A percentile compares a stretch with the other conserved stretches of the same genome.
Conservation (phyloP, 2,329 filamentous ascomycete genomes). For the Teratosphaeria zuluensis region DNA sequence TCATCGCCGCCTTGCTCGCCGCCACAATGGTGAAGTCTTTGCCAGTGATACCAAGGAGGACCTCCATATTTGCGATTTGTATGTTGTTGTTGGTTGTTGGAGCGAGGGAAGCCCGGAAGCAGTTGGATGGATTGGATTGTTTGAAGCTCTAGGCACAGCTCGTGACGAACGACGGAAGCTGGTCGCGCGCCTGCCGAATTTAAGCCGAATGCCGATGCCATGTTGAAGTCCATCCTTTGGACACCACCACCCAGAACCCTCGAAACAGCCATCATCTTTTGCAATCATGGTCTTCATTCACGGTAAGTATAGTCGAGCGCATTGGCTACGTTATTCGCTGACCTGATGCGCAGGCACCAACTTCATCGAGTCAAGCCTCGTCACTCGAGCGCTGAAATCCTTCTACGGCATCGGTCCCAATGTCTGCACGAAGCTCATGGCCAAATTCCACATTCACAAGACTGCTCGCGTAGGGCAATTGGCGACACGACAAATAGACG, state of each 20-base stretch:
- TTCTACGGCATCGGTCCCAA: conserved; percentile 79
- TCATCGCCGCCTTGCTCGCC: conserved; percentile 93
- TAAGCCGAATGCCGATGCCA: neutral
- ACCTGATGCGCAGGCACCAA: conserved; percentile 44
- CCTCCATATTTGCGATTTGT: conserved; percentile 59
- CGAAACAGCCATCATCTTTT: conserved; percentile 3
- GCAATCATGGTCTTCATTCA: conserved; percentile 53
- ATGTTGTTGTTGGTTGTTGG: neutral
- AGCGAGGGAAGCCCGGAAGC: neutral
- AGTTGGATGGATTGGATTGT: neutral
- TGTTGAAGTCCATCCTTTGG: neutral
- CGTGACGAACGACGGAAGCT: neutral
- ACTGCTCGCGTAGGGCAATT: conserved; percentile 68
- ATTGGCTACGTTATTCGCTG: neutral
- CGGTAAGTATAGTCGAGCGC: too few relatives aligned
- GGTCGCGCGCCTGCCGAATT: neutral
- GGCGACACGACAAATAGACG: conserved; percentile 64
- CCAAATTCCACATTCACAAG: conserved; percentile 80
- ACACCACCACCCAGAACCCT: neutral
- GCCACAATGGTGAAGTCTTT: conserved; percentile 99
- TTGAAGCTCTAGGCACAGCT: neutral
- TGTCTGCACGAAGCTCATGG: conserved; percentile 65
- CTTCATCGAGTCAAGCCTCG: conserved; percentile 73
- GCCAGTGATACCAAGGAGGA: conserved; percentile 93
- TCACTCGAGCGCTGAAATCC: conserved; percentile 58